Conservation (phyloP, 2,329 filamentous ascomycete species). For the Cryphonectria carpinicola region DNA sequence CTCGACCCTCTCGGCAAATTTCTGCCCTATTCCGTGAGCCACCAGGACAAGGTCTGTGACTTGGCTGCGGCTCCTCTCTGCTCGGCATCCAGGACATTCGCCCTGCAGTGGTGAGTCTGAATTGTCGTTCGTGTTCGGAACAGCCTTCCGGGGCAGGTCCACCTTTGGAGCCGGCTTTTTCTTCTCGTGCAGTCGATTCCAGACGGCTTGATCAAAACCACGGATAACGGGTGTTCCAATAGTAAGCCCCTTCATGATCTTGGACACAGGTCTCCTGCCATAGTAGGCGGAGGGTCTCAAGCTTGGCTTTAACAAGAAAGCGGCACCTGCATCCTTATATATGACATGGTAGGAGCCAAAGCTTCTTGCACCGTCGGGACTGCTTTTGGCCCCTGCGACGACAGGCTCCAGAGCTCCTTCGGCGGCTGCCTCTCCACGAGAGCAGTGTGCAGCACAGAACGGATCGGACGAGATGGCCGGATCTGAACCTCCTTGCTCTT, state of each 20-base stretch:
- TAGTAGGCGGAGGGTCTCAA: slow-evolving; percentile 85
- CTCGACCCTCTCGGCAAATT: slow-evolving; percentile 90
- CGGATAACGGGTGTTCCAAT: slow-evolving; percentile 88
- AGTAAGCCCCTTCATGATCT: slow-evolving; percentile 80
- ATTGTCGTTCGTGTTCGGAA: slow-evolving; percentile 23
- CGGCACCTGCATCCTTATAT: slow-evolving; percentile 76
- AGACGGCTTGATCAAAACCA: slow-evolving; percentile 79
- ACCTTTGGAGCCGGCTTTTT: slow-evolving; percentile 36
- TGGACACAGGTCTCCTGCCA: slow-evolving; percentile 76
- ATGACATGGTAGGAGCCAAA: slow-evolving; percentile 83
- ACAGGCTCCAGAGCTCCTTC: slow-evolving; percentile 53
- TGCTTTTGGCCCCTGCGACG: slow-evolving; percentile 40
- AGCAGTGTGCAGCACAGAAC: slow-evolving; percentile 64
- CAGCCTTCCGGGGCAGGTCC: slow-evolving; percentile 32
- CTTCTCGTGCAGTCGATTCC: slow-evolving; percentile 71
- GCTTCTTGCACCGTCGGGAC: slow-evolving; percentile 49
- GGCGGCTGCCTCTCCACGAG: slow-evolving; percentile 61
- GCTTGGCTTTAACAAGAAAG: slow-evolving; percentile 85
- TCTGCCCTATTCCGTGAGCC: slow-evolving; percentile 95
- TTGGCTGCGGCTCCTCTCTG: slow-evolving; percentile 65
- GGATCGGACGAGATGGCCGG: slow-evolving; percentile 56
- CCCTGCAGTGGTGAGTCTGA: slow-evolving; percentile 27
- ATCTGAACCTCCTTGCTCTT: slow-evolving; percentile 38
- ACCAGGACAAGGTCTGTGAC: slow-evolving; percentile 90
- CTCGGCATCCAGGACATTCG: slow-evolving; percentile 55